These are phyloP conservation scores for Aschersonia sp. DNA, from an alignment of 2,329 filamentous ascomycete genomes.

Conservation along the genomic window DNA sequence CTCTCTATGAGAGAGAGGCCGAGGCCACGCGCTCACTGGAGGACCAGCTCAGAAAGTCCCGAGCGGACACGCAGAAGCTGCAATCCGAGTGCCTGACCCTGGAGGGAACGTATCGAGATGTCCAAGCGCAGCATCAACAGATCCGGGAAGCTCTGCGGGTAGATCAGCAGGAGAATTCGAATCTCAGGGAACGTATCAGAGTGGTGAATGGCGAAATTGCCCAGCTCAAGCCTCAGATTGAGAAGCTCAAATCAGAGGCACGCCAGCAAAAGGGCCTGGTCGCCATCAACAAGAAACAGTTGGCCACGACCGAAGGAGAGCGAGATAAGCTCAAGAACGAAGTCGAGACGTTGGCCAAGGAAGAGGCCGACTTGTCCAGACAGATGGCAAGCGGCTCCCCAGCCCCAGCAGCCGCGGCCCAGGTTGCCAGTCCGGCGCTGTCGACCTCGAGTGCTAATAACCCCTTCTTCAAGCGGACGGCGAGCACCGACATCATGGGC, in stretches of 20 bases:
- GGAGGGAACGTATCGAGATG: constrained; percentile 66
- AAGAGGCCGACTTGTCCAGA: constrained; percentile 41
- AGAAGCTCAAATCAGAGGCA: constrained; percentile 84
- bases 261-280: constrained; percentile 92
- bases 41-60: constrained; percentile 62
- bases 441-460: constrained; percentile 70
- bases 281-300: constrained; percentile 96
- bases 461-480: constrained; percentile 74
- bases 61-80: constrained; percentile 70
- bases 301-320: constrained; percentile 77
- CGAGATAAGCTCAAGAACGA: constrained; percentile 77
- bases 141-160: constrained; percentile 59
- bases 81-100: constrained; percentile 72
- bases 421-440: constrained; percentile 54
- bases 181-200: constrained; percentile 75
- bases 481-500: constrained; percentile 44
- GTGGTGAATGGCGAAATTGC: constrained; percentile 69
- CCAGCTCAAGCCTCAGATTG: constrained; percentile 76
- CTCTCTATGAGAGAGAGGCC: constrained; percentile 86
- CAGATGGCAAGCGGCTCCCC: constrained; percentile 38
- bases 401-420: constrained; percentile 26
- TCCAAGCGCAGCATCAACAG: constrained; percentile 71
- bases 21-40: constrained; percentile 74
- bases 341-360: constrained; percentile 52
- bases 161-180: constrained; percentile 79